These are phyloP conservation scores for Luffa acutangula DNA, from an alignment of 306 rosid genomes.

Conservation along the genomic window DNA sequence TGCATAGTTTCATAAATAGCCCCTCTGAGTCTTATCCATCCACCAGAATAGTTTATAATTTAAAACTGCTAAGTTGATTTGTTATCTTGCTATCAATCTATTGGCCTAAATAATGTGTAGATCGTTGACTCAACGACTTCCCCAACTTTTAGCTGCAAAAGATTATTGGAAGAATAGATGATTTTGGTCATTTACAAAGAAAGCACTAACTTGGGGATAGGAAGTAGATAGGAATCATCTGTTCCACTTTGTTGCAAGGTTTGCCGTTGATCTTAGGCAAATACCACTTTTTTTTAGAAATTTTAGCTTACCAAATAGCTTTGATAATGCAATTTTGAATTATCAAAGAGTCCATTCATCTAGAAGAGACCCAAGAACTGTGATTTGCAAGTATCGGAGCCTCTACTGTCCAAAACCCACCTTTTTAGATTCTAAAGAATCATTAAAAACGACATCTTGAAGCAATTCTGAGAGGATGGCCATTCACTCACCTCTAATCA, in stretches of 20 bases:
- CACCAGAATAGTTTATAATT: neutral
- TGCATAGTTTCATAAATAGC: neutral
- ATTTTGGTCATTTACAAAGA: neutral
- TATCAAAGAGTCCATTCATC: neutral
- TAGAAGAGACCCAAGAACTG: neutral
- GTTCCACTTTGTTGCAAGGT: slow-evolving; percentile 6
- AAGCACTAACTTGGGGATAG: neutral
- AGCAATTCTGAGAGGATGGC: neutral
- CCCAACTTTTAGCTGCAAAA: neutral
- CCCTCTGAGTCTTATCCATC: neutral
- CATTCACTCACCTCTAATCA: neutral
- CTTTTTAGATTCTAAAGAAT: neutral
- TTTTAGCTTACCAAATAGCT: neutral
- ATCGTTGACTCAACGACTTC: neutral
- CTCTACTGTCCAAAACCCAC: neutral
- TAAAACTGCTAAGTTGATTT: neutral
- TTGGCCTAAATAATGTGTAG: neutral
- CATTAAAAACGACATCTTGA: neutral
- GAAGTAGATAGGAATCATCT: neutral
- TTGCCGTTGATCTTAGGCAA: neutral
- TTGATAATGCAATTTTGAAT: neutral
- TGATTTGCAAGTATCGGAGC: neutral
- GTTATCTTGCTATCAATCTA: neutral
- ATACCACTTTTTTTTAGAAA: neutral
- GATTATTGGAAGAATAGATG: neutral